Evolutionary conservation across 164 flowering plant genomes (phyloP).

Genomic region (Vitis amurensis): DNA sequence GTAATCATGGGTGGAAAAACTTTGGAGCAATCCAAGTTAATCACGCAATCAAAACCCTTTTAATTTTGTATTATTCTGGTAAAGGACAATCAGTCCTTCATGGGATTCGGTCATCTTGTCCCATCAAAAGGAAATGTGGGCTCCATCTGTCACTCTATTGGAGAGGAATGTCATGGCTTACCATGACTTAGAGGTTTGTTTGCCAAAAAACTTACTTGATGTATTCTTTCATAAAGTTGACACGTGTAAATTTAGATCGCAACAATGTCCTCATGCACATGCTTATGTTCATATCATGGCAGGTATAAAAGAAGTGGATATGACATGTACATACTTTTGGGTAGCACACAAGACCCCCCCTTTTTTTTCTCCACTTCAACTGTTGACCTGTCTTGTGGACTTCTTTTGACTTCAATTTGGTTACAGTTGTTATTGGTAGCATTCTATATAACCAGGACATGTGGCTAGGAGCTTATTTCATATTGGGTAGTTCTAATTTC

Average conservation of each 20-base stretch:
- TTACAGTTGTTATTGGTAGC: background rate
- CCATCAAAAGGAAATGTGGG: slow-evolving; percentile 1
- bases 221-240: background rate
- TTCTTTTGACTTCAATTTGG: background rate
- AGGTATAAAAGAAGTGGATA: slow-evolving; percentile 1
- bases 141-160: background rate
- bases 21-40: background rate
- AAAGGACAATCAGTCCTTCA: slow-evolving; percentile 6
- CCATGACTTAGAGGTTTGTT: background rate
- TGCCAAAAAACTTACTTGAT: background rate
- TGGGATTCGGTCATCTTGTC: slow-evolving; percentile 7
- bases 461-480: background rate
- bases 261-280: background rate
- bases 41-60: slow-evolving; percentile 7
- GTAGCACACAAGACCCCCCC: background rate
- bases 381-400: background rate
- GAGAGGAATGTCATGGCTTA: too few species aligned
- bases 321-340: background rate
- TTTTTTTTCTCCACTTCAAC: background rate
- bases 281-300: background rate
- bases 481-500: background rate
- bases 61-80: background rate
- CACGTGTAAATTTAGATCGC: background rate
- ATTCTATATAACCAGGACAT: background rate
- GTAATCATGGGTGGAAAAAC: slow-evolving; percentile 2